These are phyloP conservation scores for Saururus chinensis DNA, from an alignment of 164 flowering plant species.

Conservation along the genomic window DNA sequence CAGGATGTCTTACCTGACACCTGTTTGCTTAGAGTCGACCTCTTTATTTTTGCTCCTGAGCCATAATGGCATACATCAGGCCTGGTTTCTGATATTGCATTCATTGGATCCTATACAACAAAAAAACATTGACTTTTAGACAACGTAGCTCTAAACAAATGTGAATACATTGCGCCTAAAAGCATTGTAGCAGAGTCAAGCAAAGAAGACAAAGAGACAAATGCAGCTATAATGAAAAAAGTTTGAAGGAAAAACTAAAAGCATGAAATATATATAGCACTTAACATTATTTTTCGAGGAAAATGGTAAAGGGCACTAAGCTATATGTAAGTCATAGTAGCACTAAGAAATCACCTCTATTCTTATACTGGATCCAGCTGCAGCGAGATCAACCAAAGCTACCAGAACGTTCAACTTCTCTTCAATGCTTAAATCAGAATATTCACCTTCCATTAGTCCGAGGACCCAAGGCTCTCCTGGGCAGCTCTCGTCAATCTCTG, in stretches of 20 bases:
- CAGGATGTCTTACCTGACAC: constrained; percentile 12
- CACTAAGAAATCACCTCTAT: constrained; percentile 46
- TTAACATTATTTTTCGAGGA: background rate
- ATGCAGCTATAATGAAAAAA: too few relatives aligned
- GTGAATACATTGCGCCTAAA: too few relatives aligned
- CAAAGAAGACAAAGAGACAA: too few relatives aligned
- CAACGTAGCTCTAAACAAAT: too few relatives aligned
- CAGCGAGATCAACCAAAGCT: constrained; percentile 71
- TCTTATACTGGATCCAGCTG: constrained; percentile 50
- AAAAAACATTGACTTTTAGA: too few relatives aligned
- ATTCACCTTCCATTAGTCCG: constrained; percentile 89
- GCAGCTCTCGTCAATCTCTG: constrained; percentile 88
- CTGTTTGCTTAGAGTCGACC: constrained; percentile 30
- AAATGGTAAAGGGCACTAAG: background rate
- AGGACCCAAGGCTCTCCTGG: constrained; percentile 84
- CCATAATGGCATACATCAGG: constrained; percentile 29
- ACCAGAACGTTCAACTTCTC: constrained; percentile 73
- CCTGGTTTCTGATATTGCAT: constrained; percentile 16
- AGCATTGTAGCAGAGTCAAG: too few relatives aligned
- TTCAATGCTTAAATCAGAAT: constrained; percentile 76
- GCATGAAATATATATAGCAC: background rate
- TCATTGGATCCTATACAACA: constrained; percentile 35
- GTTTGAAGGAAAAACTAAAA: too few relatives aligned
- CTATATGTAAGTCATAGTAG: background rate
- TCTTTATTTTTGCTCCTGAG: constrained; percentile 82